Conservation (phyloP, 73 alveolate genomes). For the Loxodes magnus region DNA sequence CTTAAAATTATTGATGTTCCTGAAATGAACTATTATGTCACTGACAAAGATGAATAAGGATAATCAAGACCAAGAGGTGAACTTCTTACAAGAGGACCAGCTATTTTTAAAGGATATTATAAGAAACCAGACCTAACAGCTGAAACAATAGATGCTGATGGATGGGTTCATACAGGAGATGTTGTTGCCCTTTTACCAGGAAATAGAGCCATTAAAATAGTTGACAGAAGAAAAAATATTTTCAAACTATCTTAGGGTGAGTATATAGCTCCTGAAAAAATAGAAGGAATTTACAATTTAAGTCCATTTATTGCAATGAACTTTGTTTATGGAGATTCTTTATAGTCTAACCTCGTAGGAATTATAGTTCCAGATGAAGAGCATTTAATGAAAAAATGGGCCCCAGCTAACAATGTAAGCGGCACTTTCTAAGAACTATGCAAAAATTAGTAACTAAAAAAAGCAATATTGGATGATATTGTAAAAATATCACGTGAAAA, state of each 20-base stretch:
- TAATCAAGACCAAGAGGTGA: conserved; percentile 88
- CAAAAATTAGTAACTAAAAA: conserved; percentile 3
- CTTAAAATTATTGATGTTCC: conserved; percentile 82
- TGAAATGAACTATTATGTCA: conserved; percentile 65
- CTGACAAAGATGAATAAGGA: conserved; percentile 38
- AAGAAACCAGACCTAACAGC: conserved; percentile 73
- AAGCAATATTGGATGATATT: conserved; percentile 25
- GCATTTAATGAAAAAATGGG: conserved; percentile 30
- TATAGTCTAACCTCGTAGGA: conserved; percentile 50
- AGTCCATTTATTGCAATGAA: conserved; percentile 55
- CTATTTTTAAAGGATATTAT: conserved; percentile 64
- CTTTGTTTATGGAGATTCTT: conserved; percentile 87
- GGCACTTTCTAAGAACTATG: conserved; percentile 32
- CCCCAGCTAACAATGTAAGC: conserved; percentile 4
- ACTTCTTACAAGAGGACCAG: conserved; percentile 85
- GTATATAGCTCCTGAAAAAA: conserved; percentile 93
- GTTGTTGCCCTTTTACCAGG: conserved; percentile 58
- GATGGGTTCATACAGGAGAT: conserved; percentile 97
- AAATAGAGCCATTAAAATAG: conserved; percentile 55
- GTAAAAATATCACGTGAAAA: conserved; percentile 23
- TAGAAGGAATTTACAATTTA: conserved; percentile 63
- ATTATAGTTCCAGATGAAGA: conserved; percentile 66
- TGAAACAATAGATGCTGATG: conserved; percentile 76
- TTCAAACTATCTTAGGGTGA: conserved; percentile 95
- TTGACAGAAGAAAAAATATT: conserved; percentile 95